phyloP scores from a whole-genome alignment of 73 alveolate genomes.

The Tetrahymena borealis region DNA sequence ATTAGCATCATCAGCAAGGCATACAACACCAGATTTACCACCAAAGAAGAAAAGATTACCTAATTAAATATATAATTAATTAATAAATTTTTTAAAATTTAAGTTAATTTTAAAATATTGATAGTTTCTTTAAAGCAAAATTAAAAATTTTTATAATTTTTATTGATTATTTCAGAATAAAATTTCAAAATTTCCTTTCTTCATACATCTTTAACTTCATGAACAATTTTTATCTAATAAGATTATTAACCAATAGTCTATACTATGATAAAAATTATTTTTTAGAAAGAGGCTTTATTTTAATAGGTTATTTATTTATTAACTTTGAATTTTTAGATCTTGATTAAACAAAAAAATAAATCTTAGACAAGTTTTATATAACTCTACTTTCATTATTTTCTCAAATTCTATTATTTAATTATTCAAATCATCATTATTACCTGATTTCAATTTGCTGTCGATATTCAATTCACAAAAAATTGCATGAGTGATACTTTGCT shows the following conservation, averaged over 20 bases:
- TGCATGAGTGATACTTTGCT: conserved; percentile 65
- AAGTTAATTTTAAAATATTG: neutral
- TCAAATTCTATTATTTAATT: neutral
- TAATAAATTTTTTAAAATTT: neutral
- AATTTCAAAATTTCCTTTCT: too few relatives aligned
- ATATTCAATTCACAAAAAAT: conserved; percentile 56
- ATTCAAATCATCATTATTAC: conserved; percentile 4
- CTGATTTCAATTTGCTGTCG: conserved; percentile 11
- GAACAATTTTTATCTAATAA: too few relatives aligned
- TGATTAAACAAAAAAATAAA: too few relatives aligned
- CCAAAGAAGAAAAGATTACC: conserved; percentile 87
- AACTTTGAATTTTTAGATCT: too few relatives aligned
- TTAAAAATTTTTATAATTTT: too few relatives aligned
- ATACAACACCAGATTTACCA: conserved; percentile 88
- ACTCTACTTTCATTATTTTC: neutral
- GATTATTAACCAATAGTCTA: too few relatives aligned
- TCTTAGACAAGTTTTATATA: too few relatives aligned
- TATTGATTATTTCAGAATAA: conserved; percentile 35
- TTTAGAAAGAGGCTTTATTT: too few relatives aligned
- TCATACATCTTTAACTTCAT: too few relatives aligned
- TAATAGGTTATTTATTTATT: too few relatives aligned
- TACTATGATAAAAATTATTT: too few relatives aligned
- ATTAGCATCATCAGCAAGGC: conserved; percentile 94
- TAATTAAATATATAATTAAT: conserved; percentile 9
- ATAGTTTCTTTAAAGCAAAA: too few relatives aligned